Evolutionary conservation across 352 stramenopile species (phyloP), one percentile per base, ranked within the genome.

Genomic region (Pythium diclinum): DNA sequence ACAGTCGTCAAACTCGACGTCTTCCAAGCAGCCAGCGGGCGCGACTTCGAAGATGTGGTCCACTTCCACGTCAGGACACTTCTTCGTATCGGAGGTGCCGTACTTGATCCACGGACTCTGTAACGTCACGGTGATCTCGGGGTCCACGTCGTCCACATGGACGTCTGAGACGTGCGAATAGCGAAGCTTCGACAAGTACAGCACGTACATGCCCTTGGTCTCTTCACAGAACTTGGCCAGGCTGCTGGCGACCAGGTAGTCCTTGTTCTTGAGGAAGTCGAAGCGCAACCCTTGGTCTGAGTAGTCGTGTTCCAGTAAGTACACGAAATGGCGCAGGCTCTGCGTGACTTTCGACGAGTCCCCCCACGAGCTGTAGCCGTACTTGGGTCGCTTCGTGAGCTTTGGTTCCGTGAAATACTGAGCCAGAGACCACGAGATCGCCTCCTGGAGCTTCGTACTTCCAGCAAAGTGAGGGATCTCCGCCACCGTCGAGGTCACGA

Each of bases 291-390:
- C 53, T n/a, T 38, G 46, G n/a, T 71, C 38, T 11, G 64, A 55
- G 58, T 71, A 66, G 28, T 71, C 47, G 42, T 71, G 64, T 54
- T 66, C 57, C 14, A 71, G 58, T 33, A 71, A 23, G 42, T 71
- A 71, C 30, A 66, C 64, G 16, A 71, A 46, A 10, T 71, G 47
- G 32, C 38, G 21, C 14, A 61, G 21, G 16, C 54, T 34, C 11
- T 59, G 32, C 1, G 23, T 13, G 0, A 40, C 25, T 5, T 30
- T 3, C n/a, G 42, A 3, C 5, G 42, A 10, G 42, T 25, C 28
- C 42, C 42, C 28, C 42, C 42, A 49, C 17, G 42, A 49, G 42
- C 17, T 47, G 38, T 47, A 47, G 33, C n/a, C 17, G 28, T 28
- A 30, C n/a, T 19, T 30, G 16, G 42, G 42, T 49, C 42, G 42